These are phyloP conservation scores for Corchorus capsularis DNA, from an alignment of 345 rosid species.

Conservation along the genomic window DNA sequence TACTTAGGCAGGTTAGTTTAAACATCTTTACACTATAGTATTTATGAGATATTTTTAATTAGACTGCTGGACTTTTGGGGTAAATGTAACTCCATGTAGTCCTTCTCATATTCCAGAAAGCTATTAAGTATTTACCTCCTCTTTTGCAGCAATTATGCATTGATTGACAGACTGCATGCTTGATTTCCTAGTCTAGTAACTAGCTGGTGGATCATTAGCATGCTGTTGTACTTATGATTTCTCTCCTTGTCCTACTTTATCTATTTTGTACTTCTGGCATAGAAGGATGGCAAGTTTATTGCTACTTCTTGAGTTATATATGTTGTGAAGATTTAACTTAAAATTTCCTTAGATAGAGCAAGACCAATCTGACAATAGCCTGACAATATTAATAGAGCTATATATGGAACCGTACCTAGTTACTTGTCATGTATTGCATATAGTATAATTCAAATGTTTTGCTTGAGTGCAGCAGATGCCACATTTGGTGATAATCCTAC, in stretches of 20 bases:
- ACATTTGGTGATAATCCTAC: not conserved
- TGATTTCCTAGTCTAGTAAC: not conserved
- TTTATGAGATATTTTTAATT: not conserved
- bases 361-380: not conserved
- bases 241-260: not conserved
- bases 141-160: not conserved
- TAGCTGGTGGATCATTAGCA: not conserved
- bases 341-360: not conserved
- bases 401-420: not conserved
- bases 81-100: not conserved
- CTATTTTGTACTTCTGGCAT: not conserved
- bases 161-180: no score
- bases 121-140: not conserved
- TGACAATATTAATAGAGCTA: not conserved
- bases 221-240: not conserved
- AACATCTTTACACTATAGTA: slow-evolving; percentile 19
- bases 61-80: not conserved
- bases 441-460: not conserved
- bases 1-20: slow-evolving; percentile 76
- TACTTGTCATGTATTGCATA: not conserved
- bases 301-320: not conserved
- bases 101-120: slow-evolving; percentile 1
- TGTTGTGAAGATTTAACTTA: not conserved
- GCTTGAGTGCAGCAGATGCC: not conserved
- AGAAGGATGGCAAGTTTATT: not conserved